Evolutionary conservation across 129 eudicot species (phyloP).

Genomic region (Rutidosis leptorrhynchoides): DNA sequence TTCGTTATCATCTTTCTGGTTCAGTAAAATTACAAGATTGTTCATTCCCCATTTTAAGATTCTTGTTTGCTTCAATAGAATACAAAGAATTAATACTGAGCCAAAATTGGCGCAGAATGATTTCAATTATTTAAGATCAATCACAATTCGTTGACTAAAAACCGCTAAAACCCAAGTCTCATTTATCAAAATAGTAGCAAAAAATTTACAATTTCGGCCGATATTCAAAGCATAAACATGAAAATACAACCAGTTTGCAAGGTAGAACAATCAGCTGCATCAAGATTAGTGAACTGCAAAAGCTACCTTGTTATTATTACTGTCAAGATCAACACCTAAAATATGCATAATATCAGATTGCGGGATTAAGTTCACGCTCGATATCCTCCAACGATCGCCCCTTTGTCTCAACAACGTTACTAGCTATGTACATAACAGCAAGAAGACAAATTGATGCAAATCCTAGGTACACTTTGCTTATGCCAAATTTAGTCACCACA

Average conservation of each 20-base stretch:
- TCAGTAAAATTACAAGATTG: not conserved
- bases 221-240: conserved; percentile 12
- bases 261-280: conserved; percentile 20
- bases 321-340: conserved; percentile 13
- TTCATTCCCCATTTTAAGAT: not conserved
- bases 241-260: conserved; percentile 10
- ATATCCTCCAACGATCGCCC: conserved; percentile 95
- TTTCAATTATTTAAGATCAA: conserved; percentile 6
- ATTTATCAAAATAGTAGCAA: conserved; percentile 17
- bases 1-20: not conserved
- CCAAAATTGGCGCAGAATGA: not conserved
- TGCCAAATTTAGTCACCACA: conserved; percentile 74
- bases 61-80: not conserved
- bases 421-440: conserved; percentile 74
- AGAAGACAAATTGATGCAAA: conserved; percentile 71
- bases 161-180: not conserved
- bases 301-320: conserved; percentile 30
- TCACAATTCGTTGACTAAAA: not conserved
- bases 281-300: conserved; percentile 31
- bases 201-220: conserved; percentile 33
- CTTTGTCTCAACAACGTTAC: conserved; percentile 90
- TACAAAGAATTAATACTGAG: not conserved
- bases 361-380: conserved; percentile 73
- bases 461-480: conserved; percentile 89
- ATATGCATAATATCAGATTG: conserved; percentile 38